Evolutionary conservation across 345 rosid genomes (phyloP).

Genomic region (Eucalyptus polyanthemos): DNA sequence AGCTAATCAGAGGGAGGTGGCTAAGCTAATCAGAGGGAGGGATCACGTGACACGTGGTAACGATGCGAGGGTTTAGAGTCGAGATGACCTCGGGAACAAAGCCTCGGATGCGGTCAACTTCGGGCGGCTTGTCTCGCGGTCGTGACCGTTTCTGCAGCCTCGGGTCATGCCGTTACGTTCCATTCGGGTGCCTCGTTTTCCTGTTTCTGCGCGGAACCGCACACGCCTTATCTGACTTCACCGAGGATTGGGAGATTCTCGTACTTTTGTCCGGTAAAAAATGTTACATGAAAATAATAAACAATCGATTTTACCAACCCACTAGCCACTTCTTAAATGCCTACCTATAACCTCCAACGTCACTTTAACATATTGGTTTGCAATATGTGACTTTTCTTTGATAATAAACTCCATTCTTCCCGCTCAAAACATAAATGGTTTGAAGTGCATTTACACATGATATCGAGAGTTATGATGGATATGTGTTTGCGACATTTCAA

Average conservation of each 20-base stretch:
- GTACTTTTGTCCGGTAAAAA: no score
- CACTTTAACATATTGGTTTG: neutral
- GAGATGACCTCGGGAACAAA: neutral
- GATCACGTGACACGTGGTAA: neutral
- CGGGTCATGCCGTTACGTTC: neutral
- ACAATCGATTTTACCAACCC: neutral
- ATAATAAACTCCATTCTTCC: neutral
- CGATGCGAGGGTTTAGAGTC: no score
- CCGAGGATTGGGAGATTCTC: neutral
- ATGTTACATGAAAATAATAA: no score
- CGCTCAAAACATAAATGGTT: fast-evolving
- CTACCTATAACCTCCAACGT: fast-evolving
- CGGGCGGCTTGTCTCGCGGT: neutral
- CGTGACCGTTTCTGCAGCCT: neutral
- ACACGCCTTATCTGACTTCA: neutral
- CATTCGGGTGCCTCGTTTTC: neutral
- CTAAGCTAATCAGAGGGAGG: neutral
- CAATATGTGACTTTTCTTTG: neutral
- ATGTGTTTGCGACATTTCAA: neutral
- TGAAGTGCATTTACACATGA: neutral
- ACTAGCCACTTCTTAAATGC: neutral
- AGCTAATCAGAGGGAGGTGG: neutral
- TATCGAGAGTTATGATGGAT: neutral
- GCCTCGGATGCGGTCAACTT: neutral
- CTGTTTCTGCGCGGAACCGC: neutral